Evolutionary conservation across 108 stramenopile genomes (phyloP), one percentile per base, ranked within the genome.

Genomic region (Stephanodiscus minutulus): DNA sequence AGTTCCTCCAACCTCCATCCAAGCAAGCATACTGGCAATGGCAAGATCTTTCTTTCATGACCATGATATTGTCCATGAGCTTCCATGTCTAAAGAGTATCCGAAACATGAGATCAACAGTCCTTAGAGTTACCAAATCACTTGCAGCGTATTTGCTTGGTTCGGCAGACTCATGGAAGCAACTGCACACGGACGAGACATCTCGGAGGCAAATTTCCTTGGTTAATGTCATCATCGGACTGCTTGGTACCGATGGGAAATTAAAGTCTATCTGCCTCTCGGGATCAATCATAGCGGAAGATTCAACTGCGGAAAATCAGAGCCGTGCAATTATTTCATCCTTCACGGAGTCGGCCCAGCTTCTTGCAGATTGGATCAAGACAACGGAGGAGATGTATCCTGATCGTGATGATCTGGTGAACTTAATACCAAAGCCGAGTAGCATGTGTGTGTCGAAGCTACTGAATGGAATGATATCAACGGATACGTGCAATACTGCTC

Each of bases 141-240:
- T 72, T n/a, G 61, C 61, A 15, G 61, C 71, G 46, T 54, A 63
- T 52, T 39, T 36, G 21, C 50, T 72, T 54, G 71, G 53, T 53
- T 55, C 62, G 18, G 61, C 61, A 12, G 25, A 53, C 2, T 9
- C 36, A 28, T 63, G 61, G 61, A 61, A 61, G 25, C 62, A 63
- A 43, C 22, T 63, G 12, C 61, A 72, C 52, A 41, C 37, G 1
- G 71, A 72, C 39, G 41, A 29, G 22, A 63, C 61, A n/a, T 55
- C 8, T 15, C 71, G 61, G 11, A 48, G 52, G 5, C 61, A 54
- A 36, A 63, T 35, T 2, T 36, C 48, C 25, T 33, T 63, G 7
- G 18, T 53, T n/a, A 63, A 72, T 25, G 21, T 56, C 56, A 22
- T 68, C 21, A 37, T 56, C 22, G 31, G 22, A 22, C 20, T 68